Conservation (phyloP, 192 early-diverging fungal species). For the Entomortierella parvispora region DNA sequence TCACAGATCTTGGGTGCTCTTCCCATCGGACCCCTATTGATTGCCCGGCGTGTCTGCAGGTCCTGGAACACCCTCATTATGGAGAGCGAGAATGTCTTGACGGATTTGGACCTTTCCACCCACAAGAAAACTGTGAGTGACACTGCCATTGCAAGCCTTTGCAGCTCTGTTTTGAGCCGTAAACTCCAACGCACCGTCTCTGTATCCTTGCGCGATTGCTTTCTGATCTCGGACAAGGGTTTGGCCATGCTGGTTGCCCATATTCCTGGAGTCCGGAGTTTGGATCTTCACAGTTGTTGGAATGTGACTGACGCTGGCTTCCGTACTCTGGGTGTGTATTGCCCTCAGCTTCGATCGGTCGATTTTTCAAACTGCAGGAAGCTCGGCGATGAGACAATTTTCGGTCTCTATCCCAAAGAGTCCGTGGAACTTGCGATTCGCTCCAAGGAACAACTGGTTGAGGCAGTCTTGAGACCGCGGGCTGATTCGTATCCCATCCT, state of each 20-base stretch:
- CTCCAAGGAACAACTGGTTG: not conserved
- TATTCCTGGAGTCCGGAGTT: conserved; percentile 45
- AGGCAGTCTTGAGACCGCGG: conserved; percentile 19
- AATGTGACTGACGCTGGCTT: conserved; percentile 75
- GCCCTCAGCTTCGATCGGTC: conserved; percentile 59
- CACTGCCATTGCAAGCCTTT: conserved; percentile 37
- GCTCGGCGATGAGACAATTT: conserved; percentile 71
- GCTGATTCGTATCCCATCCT: not conserved
- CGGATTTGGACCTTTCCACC: conserved; percentile 62
- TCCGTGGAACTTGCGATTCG: not conserved
- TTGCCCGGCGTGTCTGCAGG: conserved; percentile 57
- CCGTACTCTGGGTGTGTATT: conserved; percentile 52
- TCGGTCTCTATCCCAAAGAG: conserved; percentile 59
- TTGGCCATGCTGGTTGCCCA: conserved; percentile 56
- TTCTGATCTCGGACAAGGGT: conserved; percentile 73
- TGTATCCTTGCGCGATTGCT: conserved; percentile 71
- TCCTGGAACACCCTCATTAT: conserved; percentile 54
- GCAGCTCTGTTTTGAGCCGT: conserved; percentile 58
- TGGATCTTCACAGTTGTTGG: conserved; percentile 78
- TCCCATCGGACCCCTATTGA: conserved; percentile 56
- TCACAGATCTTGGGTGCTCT: conserved; percentile 56
- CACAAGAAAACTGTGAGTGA: conserved; percentile 73
- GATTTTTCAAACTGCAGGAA: conserved; percentile 86
- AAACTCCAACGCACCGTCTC: conserved; percentile 39
- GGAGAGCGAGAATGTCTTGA: conserved; percentile 55